phyloP scores from a whole-genome alignment of 768 basidiomycete species.

The Lyophyllum shimeji region DNA sequence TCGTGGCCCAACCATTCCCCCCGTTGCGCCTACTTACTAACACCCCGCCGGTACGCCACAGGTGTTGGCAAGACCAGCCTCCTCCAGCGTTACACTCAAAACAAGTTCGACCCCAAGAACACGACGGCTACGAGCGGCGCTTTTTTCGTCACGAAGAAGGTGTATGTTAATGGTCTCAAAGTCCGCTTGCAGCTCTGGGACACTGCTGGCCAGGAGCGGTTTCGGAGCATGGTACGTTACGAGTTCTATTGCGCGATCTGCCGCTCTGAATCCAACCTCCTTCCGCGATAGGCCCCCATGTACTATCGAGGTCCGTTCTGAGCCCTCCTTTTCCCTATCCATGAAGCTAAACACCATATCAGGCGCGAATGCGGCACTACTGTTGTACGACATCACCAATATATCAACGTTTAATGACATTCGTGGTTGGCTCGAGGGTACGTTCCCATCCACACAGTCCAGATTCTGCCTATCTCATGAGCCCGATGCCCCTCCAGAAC shows the following conservation, averaged over 20 bases:
- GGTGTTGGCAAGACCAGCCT: conserved; percentile 94
- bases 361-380: conserved; percentile 91
- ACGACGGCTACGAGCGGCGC: conserved; percentile 91
- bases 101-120: conserved; percentile 86
- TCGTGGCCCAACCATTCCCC: conserved; percentile 14
- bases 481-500: conserved; percentile 47
- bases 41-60: conserved; percentile 30
- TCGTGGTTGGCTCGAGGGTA: conserved; percentile 88
- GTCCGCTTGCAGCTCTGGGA: conserved; percentile 91
- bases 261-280: conserved; percentile 15
- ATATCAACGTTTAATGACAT: conserved; percentile 86
- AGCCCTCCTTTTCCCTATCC: conserved; percentile 10
- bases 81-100: conserved; percentile 86
- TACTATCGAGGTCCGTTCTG: conserved; percentile 72
- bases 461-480: conserved; percentile 15
- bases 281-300: conserved; percentile 74
- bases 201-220: conserved; percentile 92
- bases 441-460: conserved; percentile 23
- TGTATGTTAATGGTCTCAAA: conserved; percentile 79
- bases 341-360: conserved; percentile 16
- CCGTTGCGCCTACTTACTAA: conserved; percentile 1
- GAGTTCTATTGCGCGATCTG: conserved; percentile 14
- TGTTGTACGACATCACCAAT: conserved; percentile 96
- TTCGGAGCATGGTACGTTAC: conserved; percentile 78
- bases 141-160: conserved; percentile 93